Conservation (phyloP, 805 yeast genomes). For the Ogataea ganodermae region DNA sequence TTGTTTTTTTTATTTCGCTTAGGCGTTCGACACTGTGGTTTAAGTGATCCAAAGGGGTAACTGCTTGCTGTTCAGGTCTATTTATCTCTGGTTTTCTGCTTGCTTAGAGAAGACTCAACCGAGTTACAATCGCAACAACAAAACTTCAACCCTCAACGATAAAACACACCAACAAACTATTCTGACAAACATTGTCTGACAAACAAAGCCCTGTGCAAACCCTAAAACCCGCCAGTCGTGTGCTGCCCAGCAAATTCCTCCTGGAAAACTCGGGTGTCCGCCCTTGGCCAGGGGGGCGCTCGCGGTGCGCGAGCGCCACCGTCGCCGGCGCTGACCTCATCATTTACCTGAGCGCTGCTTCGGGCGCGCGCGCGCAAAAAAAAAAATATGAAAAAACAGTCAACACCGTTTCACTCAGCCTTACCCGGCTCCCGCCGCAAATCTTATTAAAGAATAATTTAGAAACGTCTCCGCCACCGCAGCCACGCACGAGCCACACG, state of each 20-base stretch:
- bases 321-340: constrained; percentile 1
- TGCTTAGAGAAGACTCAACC: not conserved
- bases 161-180: not conserved
- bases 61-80: not conserved
- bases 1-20: not conserved
- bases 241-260: constrained; percentile 4
- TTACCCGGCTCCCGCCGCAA: constrained; percentile 2
- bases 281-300: not conserved
- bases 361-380: constrained; percentile 2
- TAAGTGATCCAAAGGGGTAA: too few relatives aligned
- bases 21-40: constrained; percentile 2
- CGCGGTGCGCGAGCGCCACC: not conserved
- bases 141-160: not conserved
- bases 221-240: constrained; percentile 7
- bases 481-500: not conserved
- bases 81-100: not conserved
- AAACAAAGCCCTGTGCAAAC: constrained; percentile 4
- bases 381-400: not conserved
- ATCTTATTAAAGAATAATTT: too few relatives aligned
- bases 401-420: not conserved
- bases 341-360: constrained; percentile 2
- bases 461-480: not conserved
- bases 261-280: not conserved
- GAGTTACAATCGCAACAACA: not conserved
- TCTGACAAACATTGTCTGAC: constrained; percentile 6